Base-by-base conservation (phyloP, 2,329 filamentous ascomycete genomes). In the Triangularia verruculosa region DNA sequence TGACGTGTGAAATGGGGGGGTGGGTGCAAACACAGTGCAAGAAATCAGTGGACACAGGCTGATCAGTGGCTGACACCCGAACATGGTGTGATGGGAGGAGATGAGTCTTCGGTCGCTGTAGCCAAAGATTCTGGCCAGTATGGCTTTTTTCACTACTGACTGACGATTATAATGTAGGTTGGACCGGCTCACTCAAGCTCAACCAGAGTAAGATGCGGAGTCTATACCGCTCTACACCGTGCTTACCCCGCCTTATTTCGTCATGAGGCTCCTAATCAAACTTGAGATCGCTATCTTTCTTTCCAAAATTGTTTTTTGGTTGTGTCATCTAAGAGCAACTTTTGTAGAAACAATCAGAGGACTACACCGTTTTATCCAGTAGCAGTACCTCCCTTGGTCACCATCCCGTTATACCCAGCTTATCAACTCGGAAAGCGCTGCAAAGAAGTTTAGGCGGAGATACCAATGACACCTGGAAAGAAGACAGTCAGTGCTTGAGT, bases 391-490 rank as follows among this genome's bases (percentile, higher is more conserved):
- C n/a, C 39, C 1, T 20, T 39, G 11, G 39, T 47, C n/a, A 17
- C n/a, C n/a, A 8, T 11, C 39, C n/a, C 39, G 20, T 47, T 20
- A 39, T 28, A 2, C 39, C n/a, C 39, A 8, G 8, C 39, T 47
- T 47, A 20, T 47, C 39, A 47, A 47, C 39, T 47, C 17, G n/a
- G n/a, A 47, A 22, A 47, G 39, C 17, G 39, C 39, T 17, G 20
- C n/a, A 11, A 43, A 58, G n/a, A 5, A 27, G 63, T 76, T 82
- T 91, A 93, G 76, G 83, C 82, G 75, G 91, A 88, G 82, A 96
- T 95, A 72, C 92, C 92, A 78, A 96, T 96, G 76, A 96, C 93
- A 83, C 89, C 89, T 90, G 52, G 22, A 34, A 34, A 12, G 0
- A 39, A n/a, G n/a, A n/a, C 5, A 25, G 54, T 67, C 52, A 61